Evolutionary conservation across 371 early-diverging fungal genomes (phyloP), one percentile per base, ranked within the genome.

Genomic region (Furculomyces boomerangus): DNA sequence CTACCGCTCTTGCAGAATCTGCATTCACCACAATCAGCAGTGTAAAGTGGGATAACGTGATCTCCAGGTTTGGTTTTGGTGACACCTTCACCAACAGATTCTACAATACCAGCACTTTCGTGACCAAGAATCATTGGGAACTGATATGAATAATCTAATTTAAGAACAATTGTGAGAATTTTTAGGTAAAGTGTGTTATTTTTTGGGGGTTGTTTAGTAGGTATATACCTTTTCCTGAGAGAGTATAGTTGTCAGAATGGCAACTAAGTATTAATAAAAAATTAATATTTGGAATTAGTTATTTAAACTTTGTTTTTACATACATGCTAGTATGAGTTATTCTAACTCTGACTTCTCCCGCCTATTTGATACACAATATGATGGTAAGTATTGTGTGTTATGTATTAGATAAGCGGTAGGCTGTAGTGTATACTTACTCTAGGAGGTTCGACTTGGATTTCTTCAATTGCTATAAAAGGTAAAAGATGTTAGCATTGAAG

Each of bases 11-110:
- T 85, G 73, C 95, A 96, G 74, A 93, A 90, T 70, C 91, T 91
- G 84, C 97, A 96, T 59, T 84, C 66, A 37, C 77, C 68, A 73
- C 96, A 95, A 70, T 93, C 88, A 31, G 88, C 84, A 8, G 83
- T 90, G 72, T 92, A 94, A 24, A 94, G 76, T 22, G 97, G 94
- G 56, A 96, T 82, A 54, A 95, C 97, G 58, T 90, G 90, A 65
- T 96, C 97, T 27, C 97, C 95, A 1, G 76, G 75, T 51, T 72
- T 67, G 31, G 94, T 84, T 24, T 79, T 79, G 30, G 93, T 91
- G 14, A 96, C 97, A 52, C 90, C 93, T 61, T 92, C 92, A 56
- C 97, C 97, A 16, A 96, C 81, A 29, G 89, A 88, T 68, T 95
- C 97, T 44, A 96, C 94, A 57, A 94, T 66, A 66, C 93, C 90